Evolutionary conservation across 2,329 filamentous ascomycete species (phyloP).

Genomic region (Raffaelea deltoideospora): DNA sequence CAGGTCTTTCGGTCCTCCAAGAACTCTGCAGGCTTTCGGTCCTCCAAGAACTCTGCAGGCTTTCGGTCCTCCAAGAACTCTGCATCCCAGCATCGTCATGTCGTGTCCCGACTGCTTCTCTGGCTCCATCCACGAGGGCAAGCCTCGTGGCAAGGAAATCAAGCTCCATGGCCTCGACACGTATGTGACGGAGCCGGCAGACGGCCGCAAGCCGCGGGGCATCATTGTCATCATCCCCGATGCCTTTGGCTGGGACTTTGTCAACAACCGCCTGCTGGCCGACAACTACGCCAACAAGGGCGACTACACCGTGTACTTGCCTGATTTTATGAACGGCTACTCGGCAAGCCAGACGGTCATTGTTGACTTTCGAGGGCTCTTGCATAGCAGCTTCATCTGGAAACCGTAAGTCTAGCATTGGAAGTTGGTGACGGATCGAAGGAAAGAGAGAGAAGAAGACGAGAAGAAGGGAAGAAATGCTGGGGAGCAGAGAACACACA

Average conservation of each 20-base stretch:
- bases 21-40: no score
- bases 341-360: no score
- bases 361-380: conserved; percentile 15
- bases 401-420: conserved; percentile 16
- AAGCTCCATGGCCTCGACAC: conserved; percentile 31
- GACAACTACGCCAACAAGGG: conserved; percentile 37
- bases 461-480: no score
- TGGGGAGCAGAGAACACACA: no score
- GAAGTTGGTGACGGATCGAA: no score
- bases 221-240: conserved; percentile 40
- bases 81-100: no score
- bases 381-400: conserved; percentile 11
- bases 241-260: conserved; percentile 38
- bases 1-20: no score
- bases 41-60: no score
- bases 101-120: conserved; percentile 27
- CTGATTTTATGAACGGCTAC: conserved; percentile 39
- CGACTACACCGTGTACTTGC: conserved; percentile 34
- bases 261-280: conserved; percentile 35
- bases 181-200: conserved; percentile 26
- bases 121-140: conserved; percentile 28
- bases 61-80: no score
- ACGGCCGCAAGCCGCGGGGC: conserved; percentile 22
- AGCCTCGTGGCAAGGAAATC: conserved; percentile 26
- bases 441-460: no score